Base-by-base conservation (phyloP, 2,329 filamentous ascomycete species). In the Xylariales sp. region DNA sequence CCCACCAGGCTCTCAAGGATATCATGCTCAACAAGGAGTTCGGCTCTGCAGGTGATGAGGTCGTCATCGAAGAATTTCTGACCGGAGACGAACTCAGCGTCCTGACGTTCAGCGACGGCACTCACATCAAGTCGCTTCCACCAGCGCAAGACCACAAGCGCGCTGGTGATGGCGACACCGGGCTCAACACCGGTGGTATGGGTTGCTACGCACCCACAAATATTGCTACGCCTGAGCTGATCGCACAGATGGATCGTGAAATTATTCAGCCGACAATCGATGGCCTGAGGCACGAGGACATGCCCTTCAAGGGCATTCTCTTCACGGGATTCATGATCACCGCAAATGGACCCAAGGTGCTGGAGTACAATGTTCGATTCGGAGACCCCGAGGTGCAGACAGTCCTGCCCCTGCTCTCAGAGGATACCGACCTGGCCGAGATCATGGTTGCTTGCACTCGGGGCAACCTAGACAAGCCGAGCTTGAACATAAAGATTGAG, bases 61-160 rank as follows among this genome's bases (percentile, higher is more conserved):
- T 98, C 15, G 91, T 98, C 29, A 90, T 98, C 46, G 93, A 98
- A 61, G 91, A 98, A 63, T 93, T 86, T 50, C 70, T 98, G 23
- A 79, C 87, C 43, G 93, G 93, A 30, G 88, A 97, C 47, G 93
- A 98, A 64, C 73, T 97, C 45, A 93, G 86, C 56, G 85, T 98
- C 47, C 71, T 98, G 33, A 88, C 84, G 21, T 95, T 98, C 66
- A 88, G 83, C 55, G 93, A 98, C 57, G 93, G 93, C 36, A 84
- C 85, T 57, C 84, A 83, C 1, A 85, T 95, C 58, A 77, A 79
- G 56, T 88, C 85, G 7, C 72, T 97, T 8, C 91, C 91, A 5
- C 84, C 93, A 1, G 91, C 91, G 2, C 93, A 98, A 62, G 93
- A 97, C 61, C 93, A 98, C 71, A 97, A 98, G 75, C 80, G 89